Evolutionary conservation across 768 basidiomycete genomes (phyloP), one percentile per base, ranked within the genome.

Genomic region (Psilocybe azurescens): DNA sequence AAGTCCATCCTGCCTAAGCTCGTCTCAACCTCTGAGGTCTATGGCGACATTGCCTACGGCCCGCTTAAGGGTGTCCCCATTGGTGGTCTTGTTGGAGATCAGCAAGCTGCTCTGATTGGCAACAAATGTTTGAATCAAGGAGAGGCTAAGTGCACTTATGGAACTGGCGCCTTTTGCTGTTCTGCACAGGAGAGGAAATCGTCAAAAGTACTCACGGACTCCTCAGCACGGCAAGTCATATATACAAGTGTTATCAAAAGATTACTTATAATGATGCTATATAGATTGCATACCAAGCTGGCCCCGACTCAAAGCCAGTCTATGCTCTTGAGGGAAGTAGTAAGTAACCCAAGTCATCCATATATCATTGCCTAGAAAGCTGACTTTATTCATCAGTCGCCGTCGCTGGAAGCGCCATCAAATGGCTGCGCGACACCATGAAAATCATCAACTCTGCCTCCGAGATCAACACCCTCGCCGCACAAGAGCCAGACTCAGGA

Each of bases 81-180:
- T 56, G 95, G 89, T 39, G 97, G 97, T 20, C 86, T 99, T 51
- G 88, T 97, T 7, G 97, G 97, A n/a, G 97, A 99, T 73, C 97
- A 99, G 78, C 97, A 99, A 74, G 97, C 92, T 5, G 97, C 97
- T 24, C 79, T 99, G 24, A 87, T 98, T 54, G 97, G 97, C 0
- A 98, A 99, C 80, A 98, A 97, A 75, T 99, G 97, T 71, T 75
- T 99, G 57, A 80, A 72, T n/a, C 82, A 86, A 65, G 97, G 97
- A 16, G 92, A 98, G 73, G 97, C 96, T 2, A 99, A 99, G 77
- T 97, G 95, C 76, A 99, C 97, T 3, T 99, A 97, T 69, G 97
- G 97, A 28, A 98, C 97, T 1, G 97, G 97, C 32, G 95, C 95
- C 39, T 99, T 99, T 80, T 99, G 66, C 79, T 99, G 30, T 98